Evolutionary conservation across 2,329 filamentous ascomycete species (phyloP), one percentile per base, ranked within the genome.

Genomic region (Cercospora beticola): DNA sequence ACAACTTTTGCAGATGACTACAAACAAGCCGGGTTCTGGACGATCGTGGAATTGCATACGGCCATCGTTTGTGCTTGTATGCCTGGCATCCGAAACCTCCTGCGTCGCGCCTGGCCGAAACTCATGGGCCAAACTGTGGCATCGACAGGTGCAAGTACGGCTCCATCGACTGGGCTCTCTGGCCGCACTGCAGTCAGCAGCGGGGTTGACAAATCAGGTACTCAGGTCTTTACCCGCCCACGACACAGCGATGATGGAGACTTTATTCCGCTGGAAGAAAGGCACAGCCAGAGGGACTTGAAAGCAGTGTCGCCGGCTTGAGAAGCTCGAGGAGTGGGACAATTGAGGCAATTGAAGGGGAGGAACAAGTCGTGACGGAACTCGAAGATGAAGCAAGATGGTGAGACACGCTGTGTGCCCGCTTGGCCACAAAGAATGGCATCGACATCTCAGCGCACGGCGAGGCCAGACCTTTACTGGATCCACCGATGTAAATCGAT

Each of bases 11-110:
- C 46, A 71, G 70, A 71, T 63, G 66, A 70, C 62, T 72, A 72
- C 66, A 70, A 70, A 49, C 36, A 64, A 49, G 69, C 66, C 2
- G 70, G 70, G 1, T 68, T 67, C 54, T 72, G 70, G 70, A 68
- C 70, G 4, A 58, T 70, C n/a, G 61, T 72, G 2, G 70, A 72
- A 30, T 23, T 72, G 21, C 63, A 72, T 60, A 69, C 66, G 5
- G 68, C 70, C 4, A 56, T 72, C 26, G 68, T 65, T 54, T 72
- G 70, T 26, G 70, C 70, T 23, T 72, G 70, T 56, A 72, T 72
- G 68, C 70, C 70, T 18, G 70, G 68, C 54, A 72, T 72, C 40
- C 68, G 70, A 12, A 72, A 72, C 18, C 61, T 72, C 14, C 60
- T 72, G 12, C 70, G 70, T 8, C 64, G 64, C 26, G 68, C 68